A percentile compares a stretch with the other conserved stretches of the same genome.
Evolutionary conservation across 345 rosid genomes (phyloP).

Genomic region (Citrus trifoliata): DNA sequence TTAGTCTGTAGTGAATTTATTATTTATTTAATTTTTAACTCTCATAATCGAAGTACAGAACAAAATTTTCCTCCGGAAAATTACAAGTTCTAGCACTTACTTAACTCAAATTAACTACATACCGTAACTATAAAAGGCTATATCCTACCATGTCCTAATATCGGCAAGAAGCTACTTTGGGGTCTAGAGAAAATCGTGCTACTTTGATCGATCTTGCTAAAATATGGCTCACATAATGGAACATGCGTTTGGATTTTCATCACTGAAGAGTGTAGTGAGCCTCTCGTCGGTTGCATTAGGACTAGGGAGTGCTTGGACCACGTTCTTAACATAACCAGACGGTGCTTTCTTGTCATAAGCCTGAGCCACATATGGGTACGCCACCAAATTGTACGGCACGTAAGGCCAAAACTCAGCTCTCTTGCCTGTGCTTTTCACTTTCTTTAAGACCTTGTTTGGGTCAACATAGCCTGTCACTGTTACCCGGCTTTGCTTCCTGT

Average conservation of each 20-base stretch:
- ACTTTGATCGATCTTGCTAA: too few relatives aligned
- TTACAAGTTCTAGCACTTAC: background rate
- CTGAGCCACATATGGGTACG: conserved; percentile 41
- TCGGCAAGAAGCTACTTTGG: background rate
- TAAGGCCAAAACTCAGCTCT: conserved; percentile 60
- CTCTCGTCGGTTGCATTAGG: conserved; percentile 31
- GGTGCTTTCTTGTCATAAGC: conserved; percentile 63
- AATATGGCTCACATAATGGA: conserved; percentile 37
- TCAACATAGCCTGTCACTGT: conserved; percentile 46
- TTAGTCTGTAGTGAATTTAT: too few relatives aligned
- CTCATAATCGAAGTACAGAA: background rate
- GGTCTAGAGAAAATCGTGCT: too few relatives aligned
- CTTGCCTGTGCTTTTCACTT: conserved; percentile 41
- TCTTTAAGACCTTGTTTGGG: conserved; percentile 42
- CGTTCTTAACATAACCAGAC: conserved; percentile 45
- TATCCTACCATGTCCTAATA: background rate
- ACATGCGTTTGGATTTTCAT: conserved; percentile 53
- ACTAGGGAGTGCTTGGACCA: conserved; percentile 32
- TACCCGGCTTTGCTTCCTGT: conserved; percentile 49
- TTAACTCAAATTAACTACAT: background rate
- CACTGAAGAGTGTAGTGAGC: conserved; percentile 38
- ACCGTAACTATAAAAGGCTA: background rate
- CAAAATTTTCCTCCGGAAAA: background rate
- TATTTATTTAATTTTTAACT: too few relatives aligned
- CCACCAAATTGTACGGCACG: conserved; percentile 42